Conservation (phyloP, 345 rosid species). For the Hevea brasiliensis region DNA sequence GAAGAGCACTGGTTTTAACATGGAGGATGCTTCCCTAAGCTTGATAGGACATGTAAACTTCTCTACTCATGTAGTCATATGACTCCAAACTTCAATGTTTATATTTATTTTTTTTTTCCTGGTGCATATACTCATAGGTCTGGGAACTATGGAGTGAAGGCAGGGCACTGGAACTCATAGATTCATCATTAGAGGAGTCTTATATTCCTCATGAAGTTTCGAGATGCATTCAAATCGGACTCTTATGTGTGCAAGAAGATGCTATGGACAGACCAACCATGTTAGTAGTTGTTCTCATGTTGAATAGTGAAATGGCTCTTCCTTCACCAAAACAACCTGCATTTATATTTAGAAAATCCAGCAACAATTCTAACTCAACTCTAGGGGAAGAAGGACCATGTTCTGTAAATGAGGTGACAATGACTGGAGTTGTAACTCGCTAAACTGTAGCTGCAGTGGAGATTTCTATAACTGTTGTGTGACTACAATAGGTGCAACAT, state of each 20-base stretch:
- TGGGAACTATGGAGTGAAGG: constrained; percentile 24
- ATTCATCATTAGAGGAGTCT: background rate
- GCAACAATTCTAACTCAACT: background rate
- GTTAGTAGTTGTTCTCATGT: constrained; percentile 7
- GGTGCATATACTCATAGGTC: constrained; percentile 6
- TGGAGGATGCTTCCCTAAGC: background rate
- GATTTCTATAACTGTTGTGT: no score
- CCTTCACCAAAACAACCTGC: background rate
- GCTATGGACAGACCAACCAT: constrained; percentile 1
- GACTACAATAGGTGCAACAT: no score
- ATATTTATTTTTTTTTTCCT: no score
- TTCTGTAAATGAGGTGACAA: background rate
- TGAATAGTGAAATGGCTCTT: constrained; percentile 2
- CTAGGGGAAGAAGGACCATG: background rate
- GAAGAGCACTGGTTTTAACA: background rate
- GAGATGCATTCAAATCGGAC: constrained; percentile 17
- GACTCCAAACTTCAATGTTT: no score
- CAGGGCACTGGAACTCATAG: constrained; percentile 12
- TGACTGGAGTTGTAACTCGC: background rate
- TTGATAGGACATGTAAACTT: constrained; percentile 19
- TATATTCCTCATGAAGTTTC: background rate
- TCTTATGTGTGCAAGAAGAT: constrained; percentile 17
- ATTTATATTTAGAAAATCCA: background rate
- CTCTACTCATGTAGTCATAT: no score
- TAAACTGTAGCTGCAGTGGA: no score